A percentile compares a stretch with the other conserved stretches of the same genome.
Evolutionary conservation across 2,329 filamentous ascomycete species (phyloP).

Genomic region (Monosporascus cannonballus): DNA sequence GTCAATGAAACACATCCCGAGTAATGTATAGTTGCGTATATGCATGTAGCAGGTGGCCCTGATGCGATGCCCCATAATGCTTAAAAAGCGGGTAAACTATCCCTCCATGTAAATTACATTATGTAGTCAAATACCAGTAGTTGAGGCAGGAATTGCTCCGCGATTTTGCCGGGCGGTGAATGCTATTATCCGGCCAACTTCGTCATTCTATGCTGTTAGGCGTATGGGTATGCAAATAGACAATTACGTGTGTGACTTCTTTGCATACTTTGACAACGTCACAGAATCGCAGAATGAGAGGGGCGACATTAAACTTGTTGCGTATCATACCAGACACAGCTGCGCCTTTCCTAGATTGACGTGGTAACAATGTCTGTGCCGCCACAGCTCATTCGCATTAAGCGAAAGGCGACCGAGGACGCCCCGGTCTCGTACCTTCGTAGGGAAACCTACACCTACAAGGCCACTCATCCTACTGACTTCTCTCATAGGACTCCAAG

Average conservation of each 20-base stretch:
- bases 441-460: constrained; percentile 26
- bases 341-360: not conserved
- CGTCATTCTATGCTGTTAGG: not conserved
- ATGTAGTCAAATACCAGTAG: not conserved
- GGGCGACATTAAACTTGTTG: not conserved
- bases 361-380: constrained; percentile 45
- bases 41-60: too few species aligned
- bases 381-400: constrained; percentile 53
- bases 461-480: constrained; percentile 10
- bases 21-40: too few species aligned
- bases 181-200: not conserved
- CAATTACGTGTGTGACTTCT: not conserved
- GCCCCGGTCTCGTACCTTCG: constrained; percentile 50
- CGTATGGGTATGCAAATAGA: not conserved
- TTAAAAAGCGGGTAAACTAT: not conserved
- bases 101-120: too few species aligned
- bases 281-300: too few species aligned
- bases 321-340: not conserved
- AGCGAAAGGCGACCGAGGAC: constrained; percentile 52
- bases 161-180: constrained; percentile 11
- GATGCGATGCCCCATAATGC: not conserved
- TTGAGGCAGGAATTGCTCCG: not conserved
- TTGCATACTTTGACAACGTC: not conserved
- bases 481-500: constrained; percentile 40
- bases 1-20: too few species aligned